Evolutionary conservation across 2,329 filamentous ascomycete genomes (phyloP), one percentile per base, ranked within the genome.

Genomic region (Arthroderma uncinatum): DNA sequence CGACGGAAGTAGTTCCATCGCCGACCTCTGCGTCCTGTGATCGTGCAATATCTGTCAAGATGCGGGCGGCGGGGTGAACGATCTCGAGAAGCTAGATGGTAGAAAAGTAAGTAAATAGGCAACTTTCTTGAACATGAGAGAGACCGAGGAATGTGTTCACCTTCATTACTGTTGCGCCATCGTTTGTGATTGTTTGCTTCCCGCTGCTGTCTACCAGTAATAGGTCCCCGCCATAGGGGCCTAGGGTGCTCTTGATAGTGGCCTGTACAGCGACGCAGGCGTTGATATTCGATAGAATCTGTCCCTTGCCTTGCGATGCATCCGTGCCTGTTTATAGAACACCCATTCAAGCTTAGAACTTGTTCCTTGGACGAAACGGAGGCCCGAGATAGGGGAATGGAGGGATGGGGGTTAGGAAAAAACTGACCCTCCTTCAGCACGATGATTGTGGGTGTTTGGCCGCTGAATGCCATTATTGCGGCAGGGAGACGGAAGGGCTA

Each of bases 81-180:
- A 98, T 97, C 72, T 98, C 93, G 71, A 98, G 87, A 57, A 98
- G 87, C 89, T 93, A 67, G 40, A 57, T 30, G 14, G 21, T 44
- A 54, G 57, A 37, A 36, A 28, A 36, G 28, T 44, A 33, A 48
- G 44, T 52, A 30, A 48, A 48, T 12, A 23, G 4, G 21, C 8
- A 44, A 44, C 40, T 9, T 1, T 44, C n/a, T n/a, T n/a, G n/a
- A n/a, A n/a, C n/a, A n/a, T n/a, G n/a, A n/a, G n/a, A 34, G 33
- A 5, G 33, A 12, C 33, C 6, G 33, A 47, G 16, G 21, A 2
- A 10, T 25, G 21, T 48, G 16, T 74, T 65, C 72, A 89, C 88
- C 85, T 96, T 97, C 93, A 98, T 98, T 61, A 97, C 93, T 54
- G 93, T 98, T 53, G 93, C 93, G 70, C 93, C 93, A 77, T 98